Evolutionary conservation across 345 rosid species (phyloP).

Genomic region (Syzygium oleosum): DNA sequence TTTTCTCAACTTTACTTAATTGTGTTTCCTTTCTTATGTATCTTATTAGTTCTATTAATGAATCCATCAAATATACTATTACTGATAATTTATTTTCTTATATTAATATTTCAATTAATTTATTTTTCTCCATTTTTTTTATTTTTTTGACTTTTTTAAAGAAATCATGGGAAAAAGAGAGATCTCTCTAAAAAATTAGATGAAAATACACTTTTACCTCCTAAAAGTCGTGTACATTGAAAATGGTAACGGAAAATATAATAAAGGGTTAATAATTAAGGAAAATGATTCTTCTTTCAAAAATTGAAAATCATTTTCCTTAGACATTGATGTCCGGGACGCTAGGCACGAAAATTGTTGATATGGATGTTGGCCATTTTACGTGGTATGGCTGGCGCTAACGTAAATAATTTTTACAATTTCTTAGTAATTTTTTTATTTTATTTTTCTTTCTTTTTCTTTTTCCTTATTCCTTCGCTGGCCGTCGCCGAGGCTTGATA

Average conservation of each 20-base stretch:
- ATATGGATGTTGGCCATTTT: too few relatives aligned
- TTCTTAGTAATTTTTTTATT: too few relatives aligned
- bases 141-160: background rate
- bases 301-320: too few relatives aligned
- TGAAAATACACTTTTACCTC: background rate
- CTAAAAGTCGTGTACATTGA: background rate
- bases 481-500: too few relatives aligned
- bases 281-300: too few relatives aligned
- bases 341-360: too few relatives aligned
- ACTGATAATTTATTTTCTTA: background rate
- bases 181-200: background rate
- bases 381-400: too few relatives aligned
- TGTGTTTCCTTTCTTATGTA: background rate
- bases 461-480: too few relatives aligned
- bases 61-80: background rate
- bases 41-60: background rate
- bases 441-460: too few relatives aligned
- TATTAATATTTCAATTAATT: background rate
- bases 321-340: too few relatives aligned
- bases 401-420: too few relatives aligned
- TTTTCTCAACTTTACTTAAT: background rate
- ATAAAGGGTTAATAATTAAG: background rate
- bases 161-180: background rate
- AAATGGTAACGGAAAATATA: background rate
- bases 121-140: background rate